phyloP scores from a whole-genome alignment of 208 protist species.

The Crithidia thermophila region DNA sequence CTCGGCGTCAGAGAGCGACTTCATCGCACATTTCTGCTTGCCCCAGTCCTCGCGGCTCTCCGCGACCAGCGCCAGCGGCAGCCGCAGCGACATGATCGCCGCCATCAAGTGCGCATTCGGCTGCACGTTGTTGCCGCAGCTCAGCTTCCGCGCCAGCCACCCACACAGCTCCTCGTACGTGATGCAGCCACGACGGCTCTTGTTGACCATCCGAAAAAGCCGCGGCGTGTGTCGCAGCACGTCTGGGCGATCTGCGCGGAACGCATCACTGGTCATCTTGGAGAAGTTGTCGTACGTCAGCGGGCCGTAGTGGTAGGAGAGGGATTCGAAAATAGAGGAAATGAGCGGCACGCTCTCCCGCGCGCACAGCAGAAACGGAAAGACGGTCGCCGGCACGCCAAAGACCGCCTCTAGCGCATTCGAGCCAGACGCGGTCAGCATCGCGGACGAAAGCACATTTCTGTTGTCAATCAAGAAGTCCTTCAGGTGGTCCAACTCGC shows the following conservation, averaged over 20 bases:
- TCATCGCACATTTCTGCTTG: slow-evolving; percentile 43
- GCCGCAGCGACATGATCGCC: slow-evolving; percentile 74
- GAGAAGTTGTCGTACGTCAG: slow-evolving; percentile 70
- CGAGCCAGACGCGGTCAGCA: slow-evolving; percentile 65
- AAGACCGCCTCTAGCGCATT: slow-evolving; percentile 88
- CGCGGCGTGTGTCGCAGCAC: slow-evolving; percentile 73
- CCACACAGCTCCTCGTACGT: slow-evolving; percentile 86
- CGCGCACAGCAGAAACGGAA: slow-evolving; percentile 80
- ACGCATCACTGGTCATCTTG: slow-evolving; percentile 64
- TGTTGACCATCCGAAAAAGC: slow-evolving; percentile 85
- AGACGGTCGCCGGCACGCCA: slow-evolving; percentile 84
- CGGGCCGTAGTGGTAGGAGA: slow-evolving; percentile 61
- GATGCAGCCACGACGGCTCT: slow-evolving; percentile 70
- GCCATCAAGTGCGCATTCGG: slow-evolving; percentile 76
- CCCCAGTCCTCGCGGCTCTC: slow-evolving; percentile 67
- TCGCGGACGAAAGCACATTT: slow-evolving; percentile 66
- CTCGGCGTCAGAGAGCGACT: slow-evolving; percentile 67
- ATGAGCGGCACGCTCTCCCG: slow-evolving; percentile 79
- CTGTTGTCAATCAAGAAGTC: slow-evolving; percentile 81
- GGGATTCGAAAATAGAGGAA: slow-evolving; percentile 51
- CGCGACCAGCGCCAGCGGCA: slow-evolving; percentile 66
- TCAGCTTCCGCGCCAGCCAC: slow-evolving; percentile 86
- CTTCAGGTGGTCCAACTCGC: slow-evolving; percentile 71
- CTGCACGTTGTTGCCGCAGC: slow-evolving; percentile 57
- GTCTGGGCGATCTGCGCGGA: slow-evolving; percentile 61